Evolutionary conservation across 768 basidiomycete species (phyloP), one percentile per base, ranked within the genome.

Genomic region (Paxillus involutus): DNA sequence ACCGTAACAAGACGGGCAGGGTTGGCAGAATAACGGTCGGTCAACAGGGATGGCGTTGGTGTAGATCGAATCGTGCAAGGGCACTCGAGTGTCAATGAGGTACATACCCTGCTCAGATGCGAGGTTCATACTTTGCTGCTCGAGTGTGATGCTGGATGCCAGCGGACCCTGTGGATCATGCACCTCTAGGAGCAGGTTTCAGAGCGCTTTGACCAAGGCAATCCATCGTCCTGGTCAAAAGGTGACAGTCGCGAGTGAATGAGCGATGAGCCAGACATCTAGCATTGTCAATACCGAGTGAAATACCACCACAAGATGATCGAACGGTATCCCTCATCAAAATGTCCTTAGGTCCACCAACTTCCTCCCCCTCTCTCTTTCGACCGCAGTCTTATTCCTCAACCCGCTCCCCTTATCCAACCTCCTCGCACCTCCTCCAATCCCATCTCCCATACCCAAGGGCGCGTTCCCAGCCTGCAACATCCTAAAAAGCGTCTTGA

Each of bases 391-490:
- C 66, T 84, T 84, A 51, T 81, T 76, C 62, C 79, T 69, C 68
- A 95, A 77, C 14, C 93, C 93, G 51, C 75, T 75, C 9, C 91
- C 91, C 71, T 89, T 92, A 64, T 86, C 83, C 64, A 85, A 65
- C 66, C 84, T 85, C 59, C 81, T 77, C 30, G 84, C 89, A 43
- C 76, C 77, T 6, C 90, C 89, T 9, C 91, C 91, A 24, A 88
- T 61, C 8, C 93, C 91, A 64, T 91, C 80, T 14, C 95, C 95
- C 82, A 97, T 86, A 13, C 79, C 80, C 49, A 88, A 69, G 5
- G 91, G 90, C 56, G 84, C 85, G 66, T 89, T 84, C 0, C 95
- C 94, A 1, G 89, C 84, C 56, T 94, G 91, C 46, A 99, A 74
- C 76, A 97, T 80, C 68, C 87, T 80, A 61, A 94, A 80, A 14